These are phyloP conservation scores for Galeopsis tetrahit DNA, from an alignment of 257 asterid genomes.

Conservation along the genomic window DNA sequence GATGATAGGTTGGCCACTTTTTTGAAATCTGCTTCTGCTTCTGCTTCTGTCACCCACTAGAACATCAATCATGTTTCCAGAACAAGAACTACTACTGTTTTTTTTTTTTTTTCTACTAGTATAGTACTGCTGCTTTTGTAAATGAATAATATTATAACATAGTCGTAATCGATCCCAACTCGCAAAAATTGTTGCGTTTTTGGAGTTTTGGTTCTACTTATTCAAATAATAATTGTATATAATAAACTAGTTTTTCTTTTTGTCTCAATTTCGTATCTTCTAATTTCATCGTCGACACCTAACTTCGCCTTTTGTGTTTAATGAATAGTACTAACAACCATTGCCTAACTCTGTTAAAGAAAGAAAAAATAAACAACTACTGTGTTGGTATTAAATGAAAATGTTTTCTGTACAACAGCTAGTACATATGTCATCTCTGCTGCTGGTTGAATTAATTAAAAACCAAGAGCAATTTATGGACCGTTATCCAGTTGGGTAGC, in stretches of 20 bases:
- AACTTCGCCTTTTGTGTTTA: slow-evolving; percentile 39
- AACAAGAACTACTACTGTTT: no score
- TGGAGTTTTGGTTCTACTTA: no score
- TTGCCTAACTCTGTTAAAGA: no score
- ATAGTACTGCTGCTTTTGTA: no score
- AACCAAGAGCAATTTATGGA: slow-evolving; percentile 22
- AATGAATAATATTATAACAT: no score
- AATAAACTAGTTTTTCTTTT: no score
- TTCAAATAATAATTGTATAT: no score
- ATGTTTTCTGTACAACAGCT: slow-evolving; percentile 18
- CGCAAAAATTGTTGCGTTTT: no score
- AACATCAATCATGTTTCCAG: not conserved
- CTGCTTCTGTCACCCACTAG: slow-evolving; percentile 31
- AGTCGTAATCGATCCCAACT: no score
- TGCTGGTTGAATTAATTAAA: not conserved
- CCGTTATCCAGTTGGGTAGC: not conserved
- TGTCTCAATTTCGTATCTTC: not conserved
- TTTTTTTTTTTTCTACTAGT: no score
- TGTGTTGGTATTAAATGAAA: slow-evolving; percentile 34
- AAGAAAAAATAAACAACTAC: not conserved
- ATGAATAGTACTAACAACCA: slow-evolving; percentile 16
- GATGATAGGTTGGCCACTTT: slow-evolving; percentile 59
- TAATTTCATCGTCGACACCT: slow-evolving; percentile 37
- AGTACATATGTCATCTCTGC: slow-evolving; percentile 30
- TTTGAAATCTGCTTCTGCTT: slow-evolving; percentile 41